These are phyloP conservation scores for Cryoendolithus antarcticus DNA, from an alignment of 2,329 filamentous ascomycete species.

Conservation along the genomic window DNA sequence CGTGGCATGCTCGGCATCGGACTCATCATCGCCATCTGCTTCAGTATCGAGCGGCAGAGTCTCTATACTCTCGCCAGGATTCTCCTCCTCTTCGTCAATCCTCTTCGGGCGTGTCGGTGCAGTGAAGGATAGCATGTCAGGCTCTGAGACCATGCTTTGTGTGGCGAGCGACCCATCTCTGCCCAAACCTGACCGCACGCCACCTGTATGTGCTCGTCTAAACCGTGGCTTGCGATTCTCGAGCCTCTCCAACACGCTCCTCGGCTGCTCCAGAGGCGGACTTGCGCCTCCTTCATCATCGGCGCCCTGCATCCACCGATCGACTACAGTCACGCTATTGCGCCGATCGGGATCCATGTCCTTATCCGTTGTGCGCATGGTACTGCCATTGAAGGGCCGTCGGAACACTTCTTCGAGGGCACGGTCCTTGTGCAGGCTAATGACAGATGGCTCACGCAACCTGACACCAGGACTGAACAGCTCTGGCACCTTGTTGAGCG, in stretches of 20 bases:
- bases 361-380: conserved; percentile 41
- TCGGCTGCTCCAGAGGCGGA: conserved; percentile 49
- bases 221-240: conserved; percentile 43
- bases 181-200: conserved; percentile 12
- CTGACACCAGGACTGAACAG: conserved; percentile 55
- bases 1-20: conserved; percentile 46
- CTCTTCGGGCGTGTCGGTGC: conserved; percentile 28
- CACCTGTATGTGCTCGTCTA: conserved; percentile 36
- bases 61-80: conserved; percentile 27
- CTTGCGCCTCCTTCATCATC: conserved; percentile 41
- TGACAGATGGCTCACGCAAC: conserved; percentile 72
- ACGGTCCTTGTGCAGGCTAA: conserved; percentile 78
- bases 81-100: conserved; percentile 34
- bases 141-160: conserved; percentile 45
- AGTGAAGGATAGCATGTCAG: conserved; percentile 29
- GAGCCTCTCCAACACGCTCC: conserved; percentile 44
- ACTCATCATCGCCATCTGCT: conserved; percentile 78
- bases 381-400: conserved; percentile 48
- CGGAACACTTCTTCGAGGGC: conserved; percentile 88
- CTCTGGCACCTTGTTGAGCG: conserved; percentile 26
- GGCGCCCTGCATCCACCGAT: conserved; percentile 75
- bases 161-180: conserved; percentile 40
- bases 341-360: conserved; percentile 42
- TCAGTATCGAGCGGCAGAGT: conserved; percentile 54
- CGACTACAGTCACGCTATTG: conserved; percentile 69